Evolutionary conservation across 257 asterid species (phyloP).

Genomic region (Leptodermis oblonga): DNA sequence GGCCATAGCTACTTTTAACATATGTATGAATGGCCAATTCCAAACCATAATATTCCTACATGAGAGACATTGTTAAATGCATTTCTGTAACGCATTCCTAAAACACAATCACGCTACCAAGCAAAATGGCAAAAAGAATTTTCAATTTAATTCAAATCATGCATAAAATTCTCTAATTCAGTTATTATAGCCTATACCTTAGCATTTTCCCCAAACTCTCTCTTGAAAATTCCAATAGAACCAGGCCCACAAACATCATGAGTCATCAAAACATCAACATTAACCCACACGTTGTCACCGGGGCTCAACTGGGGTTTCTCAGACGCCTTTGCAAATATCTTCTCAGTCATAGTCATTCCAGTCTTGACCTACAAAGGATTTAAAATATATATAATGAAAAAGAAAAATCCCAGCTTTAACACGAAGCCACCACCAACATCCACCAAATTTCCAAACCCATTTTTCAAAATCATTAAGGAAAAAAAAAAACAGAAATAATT

Average conservation of each 20-base stretch:
- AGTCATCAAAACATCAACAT: conserved; percentile 89
- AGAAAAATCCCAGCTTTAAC: conserved; percentile 12
- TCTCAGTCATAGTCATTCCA: conserved; percentile 92
- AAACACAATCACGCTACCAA: neutral
- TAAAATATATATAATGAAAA: conserved; percentile 53
- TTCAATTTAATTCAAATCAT: neutral
- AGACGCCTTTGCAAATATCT: conserved; percentile 78
- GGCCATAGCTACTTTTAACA: too few relatives aligned
- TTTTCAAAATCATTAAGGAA: conserved; percentile 2
- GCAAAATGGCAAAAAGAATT: neutral
- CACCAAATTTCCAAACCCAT: neutral
- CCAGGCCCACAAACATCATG: conserved; percentile 94
- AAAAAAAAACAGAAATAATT: neutral
- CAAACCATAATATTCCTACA: neutral
- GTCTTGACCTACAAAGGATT: conserved; percentile 57
- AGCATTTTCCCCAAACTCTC: conserved; percentile 81
- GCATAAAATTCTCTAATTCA: neutral
- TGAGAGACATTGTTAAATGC: neutral
- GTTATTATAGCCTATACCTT: conserved; percentile 72
- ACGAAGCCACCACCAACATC: conserved; percentile 43
- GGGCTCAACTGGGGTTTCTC: conserved; percentile 69
- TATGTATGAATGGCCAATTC: neutral
- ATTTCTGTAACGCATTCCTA: neutral
- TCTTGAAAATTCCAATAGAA: conserved; percentile 76
- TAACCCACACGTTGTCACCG: conserved; percentile 91